These are phyloP conservation scores for Schizochytrium sp. DNA, from an alignment of 108 stramenopile species.

Conservation along the genomic window DNA sequence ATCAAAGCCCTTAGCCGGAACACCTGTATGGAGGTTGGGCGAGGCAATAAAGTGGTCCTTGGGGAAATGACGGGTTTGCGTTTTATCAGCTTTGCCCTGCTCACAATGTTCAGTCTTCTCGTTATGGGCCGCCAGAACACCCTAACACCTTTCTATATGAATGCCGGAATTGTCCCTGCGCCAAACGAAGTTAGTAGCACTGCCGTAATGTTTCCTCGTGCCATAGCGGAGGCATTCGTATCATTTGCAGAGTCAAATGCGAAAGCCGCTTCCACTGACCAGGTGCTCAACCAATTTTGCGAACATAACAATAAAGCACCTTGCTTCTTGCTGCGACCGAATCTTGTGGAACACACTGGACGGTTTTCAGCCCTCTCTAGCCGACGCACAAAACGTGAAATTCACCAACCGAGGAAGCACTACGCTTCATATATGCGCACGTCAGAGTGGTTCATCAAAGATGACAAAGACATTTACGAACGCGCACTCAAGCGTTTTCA, in stretches of 20 bases:
- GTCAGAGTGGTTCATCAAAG: constrained; percentile 9
- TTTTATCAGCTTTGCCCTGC: not conserved
- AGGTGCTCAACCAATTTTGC: constrained; percentile 7
- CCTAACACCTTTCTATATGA: not conserved
- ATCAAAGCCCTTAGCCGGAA: not conserved
- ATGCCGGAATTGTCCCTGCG: not conserved
- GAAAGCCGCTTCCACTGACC: not conserved
- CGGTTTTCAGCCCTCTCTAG: not conserved
- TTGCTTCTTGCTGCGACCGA: not conserved
- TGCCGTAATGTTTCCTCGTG: not conserved
- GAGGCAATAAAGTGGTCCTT: no score
- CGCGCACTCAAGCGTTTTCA: no score
- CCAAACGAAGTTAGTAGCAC: not conserved
- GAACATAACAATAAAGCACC: not conserved
- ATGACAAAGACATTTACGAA: not conserved
- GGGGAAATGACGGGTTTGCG: not conserved
- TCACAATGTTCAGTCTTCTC: not conserved
- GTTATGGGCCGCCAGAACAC: constrained; percentile 20
- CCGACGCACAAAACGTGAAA: not conserved
- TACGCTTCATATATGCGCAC: not conserved
- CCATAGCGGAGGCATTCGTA: not conserved
- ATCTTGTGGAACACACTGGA: not conserved
- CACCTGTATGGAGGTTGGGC: not conserved
- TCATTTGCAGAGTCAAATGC: not conserved
- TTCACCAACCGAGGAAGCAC: not conserved